A percentile compares a stretch with the other conserved stretches of the same genome.
phyloP scores from a whole-genome alignment of 495 filamentous ascomycete genomes.

The Talaromyces proteolyticus region DNA sequence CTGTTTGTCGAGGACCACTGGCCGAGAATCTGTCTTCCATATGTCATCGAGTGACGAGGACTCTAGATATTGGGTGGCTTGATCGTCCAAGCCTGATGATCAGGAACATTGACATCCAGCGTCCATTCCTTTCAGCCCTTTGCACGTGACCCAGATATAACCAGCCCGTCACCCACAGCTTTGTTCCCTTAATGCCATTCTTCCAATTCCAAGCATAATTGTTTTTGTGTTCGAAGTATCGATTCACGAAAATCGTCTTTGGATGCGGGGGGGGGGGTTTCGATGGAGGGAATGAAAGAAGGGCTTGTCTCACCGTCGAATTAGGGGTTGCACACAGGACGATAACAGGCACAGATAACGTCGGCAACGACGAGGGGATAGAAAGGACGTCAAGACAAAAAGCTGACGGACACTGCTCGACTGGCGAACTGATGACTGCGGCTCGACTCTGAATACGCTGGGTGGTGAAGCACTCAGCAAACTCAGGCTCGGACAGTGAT shows the following conservation, averaged over 20 bases:
- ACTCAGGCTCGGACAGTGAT: not conserved
- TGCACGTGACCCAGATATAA: not conserved
- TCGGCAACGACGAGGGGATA: conserved; percentile 31
- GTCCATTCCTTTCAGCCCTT: not conserved
- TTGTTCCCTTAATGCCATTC: not conserved
- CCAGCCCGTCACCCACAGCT: not conserved
- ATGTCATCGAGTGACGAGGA: no score
- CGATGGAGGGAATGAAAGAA: not conserved
- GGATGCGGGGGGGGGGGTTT: not conserved
- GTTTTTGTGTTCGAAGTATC: not conserved
- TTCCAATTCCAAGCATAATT: not conserved
- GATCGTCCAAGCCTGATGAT: no score
- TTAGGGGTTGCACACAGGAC: conserved; percentile 23
- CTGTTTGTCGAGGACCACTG: no score
- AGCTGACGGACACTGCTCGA: conserved; percentile 41
- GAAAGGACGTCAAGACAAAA: conserved; percentile 31
- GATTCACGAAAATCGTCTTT: not conserved
- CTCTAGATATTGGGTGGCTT: no score
- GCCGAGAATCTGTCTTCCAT: no score
- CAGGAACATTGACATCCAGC: not conserved
- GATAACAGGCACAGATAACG: conserved; percentile 34
- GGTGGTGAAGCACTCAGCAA: conserved; percentile 6
- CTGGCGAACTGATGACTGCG: conserved; percentile 32
- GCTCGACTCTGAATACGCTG: conserved; percentile 27
- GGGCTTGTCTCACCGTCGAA: conserved; percentile 2